Evolutionary conservation across 805 yeast species (phyloP), one percentile per base, ranked within the genome.

Genomic region (Pichia californica): DNA sequence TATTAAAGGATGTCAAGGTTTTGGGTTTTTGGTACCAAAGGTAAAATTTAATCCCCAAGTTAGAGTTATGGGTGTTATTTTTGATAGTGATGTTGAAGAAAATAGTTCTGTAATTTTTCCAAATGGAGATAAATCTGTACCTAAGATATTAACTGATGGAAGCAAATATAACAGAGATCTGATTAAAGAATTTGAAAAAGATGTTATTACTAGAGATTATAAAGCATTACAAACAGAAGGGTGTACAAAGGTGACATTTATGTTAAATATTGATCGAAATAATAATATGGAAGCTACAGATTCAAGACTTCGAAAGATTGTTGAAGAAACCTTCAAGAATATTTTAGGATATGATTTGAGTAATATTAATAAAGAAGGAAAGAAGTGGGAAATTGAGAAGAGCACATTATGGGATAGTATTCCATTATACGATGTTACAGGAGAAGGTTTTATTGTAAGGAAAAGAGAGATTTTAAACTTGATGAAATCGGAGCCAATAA

Each of bases 1-100:
- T 52, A 61, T 63, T 18, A 67, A 77, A n/a, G 54, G 62, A 4
- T 40, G 49, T 23, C 60, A 60, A 45, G 95, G 97, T 31, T 91
- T 91, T 70, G 99, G 99, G 2, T 87, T 83, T 53, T 70, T 91
- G 37, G 83, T 89, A 9, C 99, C 99, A 7, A 68, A 70, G 47
- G 48, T 63, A 4, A 48, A 52, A 51, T 63, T 63, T 36, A 66
- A 70, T 37, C 14, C 10, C 6, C 55, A 55, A 1, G 79, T 81
- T 50, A 68, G 74, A 16, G 63, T 88, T 14, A 67, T 91, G 26
- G 99, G 99, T 3, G 87, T 88, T 6, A 88, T 93, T 16, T 91
- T 83, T 63, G 98, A 91, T 61, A 86, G 96, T 1, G 88, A 87
- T 43, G 76, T 87, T 19, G 93, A 85, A 55, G 73, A 75, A 15